Evolutionary conservation across 1,284 basidiomycete genomes (phyloP), one percentile per base, ranked within the genome.

Genomic region (Afroboletus lepidellus): DNA sequence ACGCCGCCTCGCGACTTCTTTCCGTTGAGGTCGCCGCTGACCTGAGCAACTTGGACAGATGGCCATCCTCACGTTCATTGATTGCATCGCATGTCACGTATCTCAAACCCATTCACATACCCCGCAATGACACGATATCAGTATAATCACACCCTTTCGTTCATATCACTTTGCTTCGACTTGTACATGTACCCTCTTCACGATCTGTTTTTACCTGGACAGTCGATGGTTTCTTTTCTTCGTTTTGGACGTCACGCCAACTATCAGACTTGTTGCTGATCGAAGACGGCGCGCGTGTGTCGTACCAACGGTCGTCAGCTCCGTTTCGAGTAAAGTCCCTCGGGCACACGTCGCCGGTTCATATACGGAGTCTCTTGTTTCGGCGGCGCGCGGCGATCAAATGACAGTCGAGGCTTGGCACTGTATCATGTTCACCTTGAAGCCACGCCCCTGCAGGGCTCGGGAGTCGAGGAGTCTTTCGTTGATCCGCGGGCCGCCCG

Each of bases 41-140:
- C 51, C 37, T 12, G 13, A 29, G 9, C 15, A 21, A 15, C 15
- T n/a, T 34, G 20, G 44, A 16, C 48, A 70, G 62, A 67, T 58
- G 69, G 34, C 53, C 62, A 62, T 52, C 57, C 27, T 53, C 53
- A 66, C 64, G 60, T 37, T 66, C 56, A 66, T 63, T 59, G 42
- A 57, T 51, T 34, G 43, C 54, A 60, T 47, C 21, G 56, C 66
- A 69, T 57, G 36, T 56, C 61, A 57, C 57, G 37, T 54, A 52
- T 57, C 47, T 51, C 54, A 53, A 38, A 49, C 41, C 42, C 46
- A 55, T 49, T 45, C 52, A 41, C 53, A 70, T 67, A 69, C 63
- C 64, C 57, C 53, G 33, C 66, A 69, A 65, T 47, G 53, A 37
- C 56, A 59, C 46, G 51, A 67, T 57, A 63, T 57, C 53, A 58